These are phyloP conservation scores for Yamadazyma diospyri DNA, from an alignment of 1,139 yeast species.

Conservation along the genomic window DNA sequence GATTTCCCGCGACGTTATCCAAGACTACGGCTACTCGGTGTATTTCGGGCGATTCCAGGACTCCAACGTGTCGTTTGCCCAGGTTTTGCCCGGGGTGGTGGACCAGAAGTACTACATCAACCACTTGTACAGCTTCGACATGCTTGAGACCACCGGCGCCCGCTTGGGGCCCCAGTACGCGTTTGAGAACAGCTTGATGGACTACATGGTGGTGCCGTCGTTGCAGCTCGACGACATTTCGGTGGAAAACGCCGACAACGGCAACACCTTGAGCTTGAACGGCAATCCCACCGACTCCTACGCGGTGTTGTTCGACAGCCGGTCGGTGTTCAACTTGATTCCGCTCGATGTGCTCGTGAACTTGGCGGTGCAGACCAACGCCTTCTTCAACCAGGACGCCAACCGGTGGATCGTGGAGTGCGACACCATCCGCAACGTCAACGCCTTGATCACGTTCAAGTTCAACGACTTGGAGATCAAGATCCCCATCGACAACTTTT, in stretches of 20 bases:
- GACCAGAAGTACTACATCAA: slow-evolving; percentile 45
- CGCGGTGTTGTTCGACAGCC: slow-evolving; percentile 63
- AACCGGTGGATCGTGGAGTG: slow-evolving; percentile 70
- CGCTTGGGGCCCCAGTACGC: slow-evolving; percentile 20
- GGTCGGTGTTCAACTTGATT: slow-evolving; percentile 49
- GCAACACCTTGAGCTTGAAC: slow-evolving; percentile 30
- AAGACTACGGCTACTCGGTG: slow-evolving; percentile 53
- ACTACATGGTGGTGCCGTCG: slow-evolving; percentile 43
- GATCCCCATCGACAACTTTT: slow-evolving; percentile 51
- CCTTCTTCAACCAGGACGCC: slow-evolving; percentile 51
- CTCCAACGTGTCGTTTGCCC: slow-evolving; percentile 11
- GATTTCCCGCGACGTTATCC: slow-evolving; percentile 28
- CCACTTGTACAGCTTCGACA: slow-evolving; percentile 44
- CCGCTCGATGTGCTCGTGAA: slow-evolving; percentile 61
- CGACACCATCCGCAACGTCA: slow-evolving; percentile 27
- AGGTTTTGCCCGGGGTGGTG: slow-evolving; percentile 57
- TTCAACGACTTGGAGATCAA: slow-evolving; percentile 52
- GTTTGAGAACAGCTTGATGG: slow-evolving; percentile 19
- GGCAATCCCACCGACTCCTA: slow-evolving; percentile 27
- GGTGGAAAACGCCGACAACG: slow-evolving; percentile 43
- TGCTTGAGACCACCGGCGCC: slow-evolving; percentile 30
- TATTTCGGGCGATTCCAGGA: slow-evolving; percentile 32
- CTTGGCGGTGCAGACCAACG: slow-evolving; percentile 72
- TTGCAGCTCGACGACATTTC: slow-evolving; percentile 53
- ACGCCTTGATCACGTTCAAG: slow-evolving; percentile 53